Evolutionary conservation across 139 green algal genomes (phyloP).

Genomic region (Desmodesmus armatus): DNA sequence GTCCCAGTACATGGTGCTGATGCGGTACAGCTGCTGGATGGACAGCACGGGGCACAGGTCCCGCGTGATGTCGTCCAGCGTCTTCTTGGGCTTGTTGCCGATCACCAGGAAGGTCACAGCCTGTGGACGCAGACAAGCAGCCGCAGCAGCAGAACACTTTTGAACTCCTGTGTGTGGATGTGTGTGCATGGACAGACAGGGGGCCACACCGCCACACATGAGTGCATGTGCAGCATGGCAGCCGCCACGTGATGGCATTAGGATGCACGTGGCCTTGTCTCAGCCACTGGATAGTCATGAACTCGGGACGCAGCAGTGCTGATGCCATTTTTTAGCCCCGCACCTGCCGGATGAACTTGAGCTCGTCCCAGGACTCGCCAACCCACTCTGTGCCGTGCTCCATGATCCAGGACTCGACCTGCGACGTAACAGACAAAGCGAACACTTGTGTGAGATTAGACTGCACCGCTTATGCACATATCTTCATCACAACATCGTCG

Average conservation of each 20-base stretch:
- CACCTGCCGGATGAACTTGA: conserved; percentile 96
- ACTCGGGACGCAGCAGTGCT: too few species aligned
- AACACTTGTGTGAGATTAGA: background rate
- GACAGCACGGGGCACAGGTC: conserved; percentile 95
- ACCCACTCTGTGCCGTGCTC: conserved; percentile 79
- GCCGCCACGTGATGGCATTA: background rate
- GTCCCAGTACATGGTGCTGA: conserved; percentile 99
- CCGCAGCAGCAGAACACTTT: conserved; percentile 49
- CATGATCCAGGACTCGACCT: conserved; percentile 95
- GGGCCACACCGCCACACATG: too few species aligned
- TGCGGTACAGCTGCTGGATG: conserved; percentile 98
- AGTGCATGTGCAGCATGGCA: background rate
- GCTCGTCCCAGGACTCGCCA: conserved; percentile 93
- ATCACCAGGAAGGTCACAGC: conserved; percentile 98
- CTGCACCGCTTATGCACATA: background rate
- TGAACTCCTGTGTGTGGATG: background rate
- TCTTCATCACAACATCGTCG: background rate
- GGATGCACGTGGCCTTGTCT: background rate
- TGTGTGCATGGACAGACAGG: conserved; percentile 2
- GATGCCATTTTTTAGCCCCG: too few species aligned
- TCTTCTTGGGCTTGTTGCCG: conserved; percentile 98
- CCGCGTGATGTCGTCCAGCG: conserved; percentile 94
- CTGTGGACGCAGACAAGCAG: too few species aligned
- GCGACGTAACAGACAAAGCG: background rate
- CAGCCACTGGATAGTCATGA: background rate